Percentiles rank a stretch among this genome's conserved stretches.
phyloP scores from a whole-genome alignment of 2,329 filamentous ascomycete species.

The Ambrosiella xylebori region DNA sequence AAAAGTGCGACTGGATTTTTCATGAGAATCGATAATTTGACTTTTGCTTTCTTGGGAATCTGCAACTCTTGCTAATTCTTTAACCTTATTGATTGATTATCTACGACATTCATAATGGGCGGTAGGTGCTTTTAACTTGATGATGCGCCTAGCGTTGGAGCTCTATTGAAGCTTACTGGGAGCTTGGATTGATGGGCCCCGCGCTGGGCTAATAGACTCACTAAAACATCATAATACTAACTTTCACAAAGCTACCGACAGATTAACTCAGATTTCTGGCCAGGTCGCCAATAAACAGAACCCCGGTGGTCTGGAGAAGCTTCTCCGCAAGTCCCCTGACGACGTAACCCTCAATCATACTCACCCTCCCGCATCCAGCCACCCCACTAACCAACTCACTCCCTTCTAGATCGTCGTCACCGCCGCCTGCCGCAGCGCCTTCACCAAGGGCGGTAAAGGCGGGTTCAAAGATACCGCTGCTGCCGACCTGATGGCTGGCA shows the following conservation, averaged over 20 bases:
- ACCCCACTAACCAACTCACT: constrained; percentile 16
- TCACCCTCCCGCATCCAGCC: not conserved
- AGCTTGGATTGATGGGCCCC: not conserved
- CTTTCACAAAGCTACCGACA: constrained; percentile 30
- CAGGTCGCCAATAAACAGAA: constrained; percentile 45
- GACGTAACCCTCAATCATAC: constrained; percentile 31
- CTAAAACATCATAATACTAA: not conserved
- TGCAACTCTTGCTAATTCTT: not conserved
- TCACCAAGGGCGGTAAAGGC: constrained; percentile 86
- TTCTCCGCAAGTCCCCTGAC: constrained; percentile 49
- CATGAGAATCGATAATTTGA: too few species aligned
- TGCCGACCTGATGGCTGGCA: constrained; percentile 68
- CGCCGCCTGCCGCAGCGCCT: constrained; percentile 73
- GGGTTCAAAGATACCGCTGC: constrained; percentile 88
- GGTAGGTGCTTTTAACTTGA: constrained; percentile 4
- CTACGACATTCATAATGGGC: constrained; percentile 7
- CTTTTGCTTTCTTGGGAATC: not conserved
- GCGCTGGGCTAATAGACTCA: not conserved
- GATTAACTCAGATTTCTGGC: constrained; percentile 42
- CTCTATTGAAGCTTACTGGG: too few species aligned
- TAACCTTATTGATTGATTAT: not conserved
- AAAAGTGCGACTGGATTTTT: too few species aligned
- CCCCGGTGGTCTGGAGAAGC: constrained; percentile 32
- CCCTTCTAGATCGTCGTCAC: constrained; percentile 64
- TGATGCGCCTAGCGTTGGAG: not conserved